Evolutionary conservation across 78 protist species (phyloP), one percentile per base, ranked within the genome.

Genomic region (Emiliania huxleyi): DNA sequence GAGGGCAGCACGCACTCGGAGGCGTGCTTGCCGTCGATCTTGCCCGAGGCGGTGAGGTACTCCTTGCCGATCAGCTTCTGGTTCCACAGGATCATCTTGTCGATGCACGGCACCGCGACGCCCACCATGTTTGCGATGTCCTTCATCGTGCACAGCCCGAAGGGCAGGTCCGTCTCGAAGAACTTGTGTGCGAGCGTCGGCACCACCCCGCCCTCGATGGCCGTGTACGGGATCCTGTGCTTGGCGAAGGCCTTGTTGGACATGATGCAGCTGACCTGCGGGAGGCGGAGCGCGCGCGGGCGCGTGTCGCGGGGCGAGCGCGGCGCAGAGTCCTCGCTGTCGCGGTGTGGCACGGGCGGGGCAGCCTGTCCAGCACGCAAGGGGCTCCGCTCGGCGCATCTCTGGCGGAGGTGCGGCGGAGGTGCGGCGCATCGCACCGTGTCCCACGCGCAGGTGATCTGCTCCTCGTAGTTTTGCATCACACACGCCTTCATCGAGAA

Each of bases 111-210:
- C 85, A 23, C 18, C n/a, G 15, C 35, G 19, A 77, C 48, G 85
- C 46, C 46, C 15, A 77, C 6, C 85, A 77, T 77, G 85, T 4
- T 21, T 8, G 85, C 85, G 29, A 77, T 77, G 46, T 77, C 85
- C 85, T 40, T 40, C 29, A 77, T 40, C 4, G 85, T 77, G 85
- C 85, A 77, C 48, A 77, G 46, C 29, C 85, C 85, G n/a, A 77
- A 84, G 8, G 90, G 90, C 43, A 84, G 69, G 62, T 84, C 90
- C 21, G 90, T 84, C 40, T 84, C 90, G 62, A 84, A 84, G 69
- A 84, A 84, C 69, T 84, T 84, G 90, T 84, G 90, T 69, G 44
- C 6, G 25, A 84, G 52, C 37, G 85, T 77, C 6, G 85, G 85
- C 44, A 77, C 85, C 15, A 77, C 85, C 23, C 85, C 85, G 85